Evolutionary conservation across 1,284 basidiomycete genomes (phyloP).

Genomic region (Bondarzewia mesenterica): DNA sequence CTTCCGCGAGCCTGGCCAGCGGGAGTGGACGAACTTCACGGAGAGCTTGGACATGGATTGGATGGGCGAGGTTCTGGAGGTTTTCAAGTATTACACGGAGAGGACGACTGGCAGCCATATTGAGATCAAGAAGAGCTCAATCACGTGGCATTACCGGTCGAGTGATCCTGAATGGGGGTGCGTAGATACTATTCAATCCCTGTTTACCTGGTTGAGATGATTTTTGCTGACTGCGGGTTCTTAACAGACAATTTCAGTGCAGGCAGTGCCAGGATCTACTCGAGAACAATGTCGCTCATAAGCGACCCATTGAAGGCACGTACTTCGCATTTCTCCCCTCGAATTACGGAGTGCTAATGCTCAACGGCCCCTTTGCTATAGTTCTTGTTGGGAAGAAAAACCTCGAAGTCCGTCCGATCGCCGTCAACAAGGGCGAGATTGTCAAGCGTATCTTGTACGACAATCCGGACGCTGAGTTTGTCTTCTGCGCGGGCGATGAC

Average conservation of each 20-base stretch:
- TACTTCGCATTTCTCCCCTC: slow-evolving; percentile 5
- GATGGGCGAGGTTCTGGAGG: slow-evolving; percentile 93
- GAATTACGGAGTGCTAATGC: slow-evolving; percentile 19
- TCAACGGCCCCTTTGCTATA: slow-evolving; percentile 22
- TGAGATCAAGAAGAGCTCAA: slow-evolving; percentile 93
- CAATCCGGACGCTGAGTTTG: slow-evolving; percentile 89
- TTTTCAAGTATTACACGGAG: slow-evolving; percentile 97
- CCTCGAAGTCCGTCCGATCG: slow-evolving; percentile 90
- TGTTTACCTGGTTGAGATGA: slow-evolving; percentile 12
- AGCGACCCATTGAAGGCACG: slow-evolving; percentile 81
- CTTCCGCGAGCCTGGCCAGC: slow-evolving; percentile 63
- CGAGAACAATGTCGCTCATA: slow-evolving; percentile 85
- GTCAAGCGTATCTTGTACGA: slow-evolving; percentile 90
- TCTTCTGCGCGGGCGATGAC: slow-evolving; percentile 97
- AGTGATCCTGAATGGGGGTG: slow-evolving; percentile 95
- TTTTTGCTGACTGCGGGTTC: slow-evolving; percentile 14
- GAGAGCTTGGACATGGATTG: slow-evolving; percentile 93
- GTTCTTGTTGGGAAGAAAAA: slow-evolving; percentile 97
- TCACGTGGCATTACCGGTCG: slow-evolving; percentile 97
- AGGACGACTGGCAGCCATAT: slow-evolving; percentile 93
- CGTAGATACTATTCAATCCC: slow-evolving; percentile 23
- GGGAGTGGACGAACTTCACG: slow-evolving; percentile 85
- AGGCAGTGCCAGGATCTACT: slow-evolving; percentile 94
- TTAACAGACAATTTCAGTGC: slow-evolving; percentile 85
- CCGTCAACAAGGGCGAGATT: slow-evolving; percentile 98